Percentiles rank a stretch among this genome's conserved stretches.
Conservation (phyloP, 108 stramenopile genomes). For the Nitzschia putrida region DNA sequence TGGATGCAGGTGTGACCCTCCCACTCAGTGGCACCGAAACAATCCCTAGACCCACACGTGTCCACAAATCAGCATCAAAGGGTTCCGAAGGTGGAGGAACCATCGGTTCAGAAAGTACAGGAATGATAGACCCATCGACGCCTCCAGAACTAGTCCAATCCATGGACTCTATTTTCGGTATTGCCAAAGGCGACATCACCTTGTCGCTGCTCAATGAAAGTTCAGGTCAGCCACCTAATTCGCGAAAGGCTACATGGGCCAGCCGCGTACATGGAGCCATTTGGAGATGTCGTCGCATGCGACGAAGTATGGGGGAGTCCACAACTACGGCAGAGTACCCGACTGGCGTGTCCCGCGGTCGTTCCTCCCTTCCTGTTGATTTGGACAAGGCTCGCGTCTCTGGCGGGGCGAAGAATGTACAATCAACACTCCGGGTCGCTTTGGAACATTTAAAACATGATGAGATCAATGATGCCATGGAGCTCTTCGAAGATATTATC, state of each 20-base stretch:
- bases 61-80: not conserved
- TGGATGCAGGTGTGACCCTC: not conserved
- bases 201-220: conserved; percentile 47
- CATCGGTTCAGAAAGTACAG: not conserved
- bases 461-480: conserved; percentile 46
- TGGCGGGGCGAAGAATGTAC: conserved; percentile 21
- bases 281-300: conserved; percentile 44
- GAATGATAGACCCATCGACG: not conserved
- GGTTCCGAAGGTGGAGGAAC: not conserved
- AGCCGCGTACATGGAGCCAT: conserved; percentile 38
- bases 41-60: not conserved
- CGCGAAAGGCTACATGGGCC: conserved; percentile 34
- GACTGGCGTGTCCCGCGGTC: conserved; percentile 1
- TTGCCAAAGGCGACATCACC: conserved; percentile 53
- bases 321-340: not conserved
- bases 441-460: conserved; percentile 45
- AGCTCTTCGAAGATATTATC: conserved; percentile 48
- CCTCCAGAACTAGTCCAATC: conserved; percentile 34
- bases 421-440: conserved; percentile 29
- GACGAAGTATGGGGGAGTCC: conserved; percentile 25
- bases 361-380: conserved; percentile 33
- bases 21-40: not conserved
- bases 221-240: conserved; percentile 21
- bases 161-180: conserved; percentile 46
- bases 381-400: conserved; percentile 32